Conservation (phyloP, 345 rosid genomes). For the Excoecaria cochinchinensis region DNA sequence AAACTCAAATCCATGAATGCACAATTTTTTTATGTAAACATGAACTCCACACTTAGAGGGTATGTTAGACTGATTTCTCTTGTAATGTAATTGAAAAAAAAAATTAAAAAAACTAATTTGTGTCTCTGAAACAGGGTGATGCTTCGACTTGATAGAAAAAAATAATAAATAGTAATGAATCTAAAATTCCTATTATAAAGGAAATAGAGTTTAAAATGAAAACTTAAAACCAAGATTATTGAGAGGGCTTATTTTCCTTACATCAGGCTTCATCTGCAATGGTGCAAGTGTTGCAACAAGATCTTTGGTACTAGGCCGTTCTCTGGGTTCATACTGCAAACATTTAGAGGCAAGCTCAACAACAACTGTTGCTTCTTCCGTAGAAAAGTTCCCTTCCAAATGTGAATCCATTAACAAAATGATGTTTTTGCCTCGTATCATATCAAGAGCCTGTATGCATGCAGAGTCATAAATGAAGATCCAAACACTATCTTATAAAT, state of each 20-base stretch:
- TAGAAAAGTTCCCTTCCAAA: conserved; percentile 83
- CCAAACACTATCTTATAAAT: neutral
- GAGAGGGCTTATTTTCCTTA: conserved; percentile 36
- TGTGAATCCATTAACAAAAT: conserved; percentile 84
- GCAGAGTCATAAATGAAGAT: conserved; percentile 18
- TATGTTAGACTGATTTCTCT: neutral
- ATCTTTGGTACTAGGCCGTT: conserved; percentile 83
- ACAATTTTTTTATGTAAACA: neutral
- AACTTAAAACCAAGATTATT: neutral
- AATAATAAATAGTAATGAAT: neutral
- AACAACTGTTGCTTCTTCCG: conserved; percentile 81
- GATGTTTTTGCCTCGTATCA: conserved; percentile 81
- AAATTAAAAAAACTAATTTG: neutral
- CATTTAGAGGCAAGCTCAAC: conserved; percentile 82
- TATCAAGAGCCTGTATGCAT: conserved; percentile 79
- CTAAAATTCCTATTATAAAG: neutral
- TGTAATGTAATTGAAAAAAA: neutral
- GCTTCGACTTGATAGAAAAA: neutral
- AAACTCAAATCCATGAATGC: neutral
- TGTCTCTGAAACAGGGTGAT: neutral
- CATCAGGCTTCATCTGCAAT: conserved; percentile 77
- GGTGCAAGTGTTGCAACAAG: conserved; percentile 72
- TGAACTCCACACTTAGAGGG: neutral
- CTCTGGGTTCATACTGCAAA: conserved; percentile 91
- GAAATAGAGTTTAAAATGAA: neutral